A percentile compares a stretch with the other conserved stretches of the same genome.
Conservation (phyloP, 257 asterid genomes). For the Plantago elongata region DNA sequence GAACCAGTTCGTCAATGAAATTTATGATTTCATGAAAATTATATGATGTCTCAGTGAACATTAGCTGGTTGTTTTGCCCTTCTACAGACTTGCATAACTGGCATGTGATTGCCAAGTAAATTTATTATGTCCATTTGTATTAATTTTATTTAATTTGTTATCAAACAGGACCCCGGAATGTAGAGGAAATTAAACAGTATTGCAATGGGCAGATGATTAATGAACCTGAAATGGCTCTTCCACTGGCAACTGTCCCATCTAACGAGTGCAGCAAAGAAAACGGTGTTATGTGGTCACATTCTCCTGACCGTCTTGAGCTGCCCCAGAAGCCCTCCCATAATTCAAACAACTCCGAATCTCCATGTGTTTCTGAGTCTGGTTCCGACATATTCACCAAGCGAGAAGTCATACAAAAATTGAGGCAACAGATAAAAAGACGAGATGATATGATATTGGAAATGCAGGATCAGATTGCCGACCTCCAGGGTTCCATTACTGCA, state of each 20-base stretch:
- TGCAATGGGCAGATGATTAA: slow-evolving; percentile 45
- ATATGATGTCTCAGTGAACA: background rate
- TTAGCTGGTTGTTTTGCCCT: background rate
- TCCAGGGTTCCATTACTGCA: slow-evolving; percentile 47
- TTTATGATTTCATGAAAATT: background rate
- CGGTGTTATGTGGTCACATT: slow-evolving; percentile 64
- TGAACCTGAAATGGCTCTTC: slow-evolving; percentile 58
- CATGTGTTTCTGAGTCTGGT: slow-evolving; percentile 86
- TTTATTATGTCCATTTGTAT: background rate
- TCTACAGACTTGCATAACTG: background rate
- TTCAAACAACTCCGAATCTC: slow-evolving; percentile 92
- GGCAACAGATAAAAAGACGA: slow-evolving; percentile 86
- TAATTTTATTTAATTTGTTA: slow-evolving; percentile 6
- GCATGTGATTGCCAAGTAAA: background rate
- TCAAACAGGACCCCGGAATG: slow-evolving; percentile 48
- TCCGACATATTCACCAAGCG: slow-evolving; percentile 82
- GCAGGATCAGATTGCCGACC: slow-evolving; percentile 84
- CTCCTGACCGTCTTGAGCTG: slow-evolving; percentile 80
- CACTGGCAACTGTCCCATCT: slow-evolving; percentile 63
- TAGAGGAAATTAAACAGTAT: slow-evolving; percentile 50
- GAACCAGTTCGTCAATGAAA: background rate
- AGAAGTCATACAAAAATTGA: slow-evolving; percentile 84
- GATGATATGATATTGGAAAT: slow-evolving; percentile 88
- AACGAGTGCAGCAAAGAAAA: slow-evolving; percentile 65
- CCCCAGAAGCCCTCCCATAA: slow-evolving; percentile 78